These are phyloP conservation scores for Ustilago sp. DNA, from an alignment of 1,284 basidiomycete species.

Conservation along the genomic window DNA sequence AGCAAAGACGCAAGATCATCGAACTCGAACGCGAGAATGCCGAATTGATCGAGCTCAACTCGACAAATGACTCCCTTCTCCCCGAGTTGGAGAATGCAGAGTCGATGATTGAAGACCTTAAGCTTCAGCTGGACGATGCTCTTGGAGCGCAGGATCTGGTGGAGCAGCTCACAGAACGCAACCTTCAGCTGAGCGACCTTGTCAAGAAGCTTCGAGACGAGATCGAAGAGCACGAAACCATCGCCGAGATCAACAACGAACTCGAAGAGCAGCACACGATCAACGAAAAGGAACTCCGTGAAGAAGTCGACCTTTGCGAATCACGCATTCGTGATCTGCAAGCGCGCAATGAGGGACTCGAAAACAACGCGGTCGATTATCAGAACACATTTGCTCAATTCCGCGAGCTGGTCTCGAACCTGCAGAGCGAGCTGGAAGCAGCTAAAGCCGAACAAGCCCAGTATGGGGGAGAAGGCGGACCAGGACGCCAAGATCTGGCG, in stretches of 20 bases:
- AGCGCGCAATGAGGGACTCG: constrained; percentile 46
- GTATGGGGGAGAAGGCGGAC: constrained; percentile 35
- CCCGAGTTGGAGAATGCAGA: constrained; percentile 44
- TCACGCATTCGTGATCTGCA: constrained; percentile 48
- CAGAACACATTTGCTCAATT: constrained; percentile 64
- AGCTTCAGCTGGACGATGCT: constrained; percentile 92
- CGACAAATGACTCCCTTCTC: constrained; percentile 45
- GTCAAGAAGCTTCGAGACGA: constrained; percentile 93
- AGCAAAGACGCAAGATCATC: constrained; percentile 81
- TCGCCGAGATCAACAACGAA: constrained; percentile 96
- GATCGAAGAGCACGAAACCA: constrained; percentile 93
- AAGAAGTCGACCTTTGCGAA: constrained; percentile 76
- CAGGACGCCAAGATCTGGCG: constrained; percentile 43
- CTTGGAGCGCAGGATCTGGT: constrained; percentile 95
- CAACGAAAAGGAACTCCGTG: constrained; percentile 90
- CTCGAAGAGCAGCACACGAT: constrained; percentile 96
- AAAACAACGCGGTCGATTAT: constrained; percentile 61
- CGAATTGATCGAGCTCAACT: constrained; percentile 52
- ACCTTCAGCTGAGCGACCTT: constrained; percentile 81
- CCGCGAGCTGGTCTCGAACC: constrained; percentile 63
- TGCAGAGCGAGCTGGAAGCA: constrained; percentile 61
- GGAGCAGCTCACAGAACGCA: constrained; percentile 93
- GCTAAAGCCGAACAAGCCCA: constrained; percentile 56
- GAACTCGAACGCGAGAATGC: constrained; percentile 89
- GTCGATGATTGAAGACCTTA: constrained; percentile 90